These are phyloP conservation scores for Ogataea zsoltii DNA, from an alignment of 805 yeast species.

Conservation along the genomic window DNA sequence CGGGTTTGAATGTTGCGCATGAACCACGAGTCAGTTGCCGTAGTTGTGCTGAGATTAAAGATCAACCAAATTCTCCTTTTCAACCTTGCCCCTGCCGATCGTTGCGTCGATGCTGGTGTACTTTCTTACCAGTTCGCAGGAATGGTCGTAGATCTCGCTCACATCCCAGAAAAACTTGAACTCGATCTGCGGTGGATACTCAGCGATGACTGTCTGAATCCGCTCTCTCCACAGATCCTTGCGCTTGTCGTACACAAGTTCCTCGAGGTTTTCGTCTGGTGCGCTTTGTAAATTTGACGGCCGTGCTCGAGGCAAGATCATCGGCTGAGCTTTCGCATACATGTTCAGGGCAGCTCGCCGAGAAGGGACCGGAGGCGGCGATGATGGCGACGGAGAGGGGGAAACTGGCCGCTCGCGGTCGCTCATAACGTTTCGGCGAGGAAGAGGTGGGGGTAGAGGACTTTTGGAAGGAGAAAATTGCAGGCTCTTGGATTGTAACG, in stretches of 20 bases:
- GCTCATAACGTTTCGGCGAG: conserved; percentile 6
- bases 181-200: conserved; percentile 40
- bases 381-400: conserved; percentile 11
- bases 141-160: conserved; percentile 39
- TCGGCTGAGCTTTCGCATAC: conserved; percentile 1
- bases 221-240: conserved; percentile 60
- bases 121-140: conserved; percentile 19
- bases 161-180: conserved; percentile 47
- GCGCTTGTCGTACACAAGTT: conserved; percentile 43
- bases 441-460: conserved; percentile 13
- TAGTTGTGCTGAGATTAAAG: background rate
- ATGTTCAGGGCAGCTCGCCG: conserved; percentile 9
- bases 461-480: conserved; percentile 28
- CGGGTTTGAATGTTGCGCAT: too few species aligned
- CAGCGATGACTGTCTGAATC: conserved; percentile 41
- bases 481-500: conserved; percentile 12
- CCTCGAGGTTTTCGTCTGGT: conserved; percentile 7
- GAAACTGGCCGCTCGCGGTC: conserved; percentile 1
- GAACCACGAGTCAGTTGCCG: too few species aligned
- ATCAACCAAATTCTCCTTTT: conserved; percentile 1
- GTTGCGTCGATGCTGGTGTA: conserved; percentile 4
- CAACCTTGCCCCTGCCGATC: background rate
- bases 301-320: conserved; percentile 1
- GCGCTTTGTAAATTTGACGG: conserved; percentile 6
- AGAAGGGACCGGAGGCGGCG: conserved; percentile 17